Percentiles rank a stretch among this genome's conserved stretches.
phyloP scores from a whole-genome alignment of 331 rosid genomes.

The Spiraea crenata region DNA sequence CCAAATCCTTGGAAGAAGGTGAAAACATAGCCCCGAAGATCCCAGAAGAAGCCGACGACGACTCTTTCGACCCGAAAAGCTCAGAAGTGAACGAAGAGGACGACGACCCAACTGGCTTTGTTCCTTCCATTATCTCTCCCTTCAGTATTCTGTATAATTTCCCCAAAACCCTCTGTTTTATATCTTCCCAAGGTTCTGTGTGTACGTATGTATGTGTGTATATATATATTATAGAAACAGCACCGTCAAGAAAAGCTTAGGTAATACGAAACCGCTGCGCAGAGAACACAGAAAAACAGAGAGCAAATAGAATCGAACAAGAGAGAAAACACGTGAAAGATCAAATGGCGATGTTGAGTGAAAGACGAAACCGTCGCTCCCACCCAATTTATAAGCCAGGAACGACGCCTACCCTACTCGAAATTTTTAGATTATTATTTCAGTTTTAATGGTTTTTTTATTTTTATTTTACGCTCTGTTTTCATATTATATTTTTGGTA shows the following conservation, averaged over 20 bases:
- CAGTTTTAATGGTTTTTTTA: no score
- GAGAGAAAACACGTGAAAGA: conserved; percentile 32
- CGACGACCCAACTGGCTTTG: conserved; percentile 51
- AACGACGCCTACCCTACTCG: conserved; percentile 19
- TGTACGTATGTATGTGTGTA: neutral
- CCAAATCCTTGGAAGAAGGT: conserved; percentile 58
- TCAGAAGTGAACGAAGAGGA: conserved; percentile 68
- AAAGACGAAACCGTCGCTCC: conserved; percentile 35
- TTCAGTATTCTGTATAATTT: neutral
- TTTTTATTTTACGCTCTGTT: neutral
- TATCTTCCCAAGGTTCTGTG: conserved; percentile 8
- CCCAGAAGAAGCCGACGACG: conserved; percentile 57
- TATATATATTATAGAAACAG: conserved; percentile 19
- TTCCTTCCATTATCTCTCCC: conserved; percentile 63
- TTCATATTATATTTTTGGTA: neutral
- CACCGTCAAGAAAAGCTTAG: conserved; percentile 34
- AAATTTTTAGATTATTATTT: neutral
- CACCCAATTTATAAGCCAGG: conserved; percentile 42
- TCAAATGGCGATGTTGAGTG: conserved; percentile 12
- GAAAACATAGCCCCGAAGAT: conserved; percentile 70
- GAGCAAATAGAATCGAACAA: conserved; percentile 13
- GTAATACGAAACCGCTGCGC: conserved; percentile 22
- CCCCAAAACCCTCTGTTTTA: neutral
- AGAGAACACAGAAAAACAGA: conserved; percentile 24
- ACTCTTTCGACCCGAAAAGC: conserved; percentile 61